Evolutionary conservation across 805 yeast genomes (phyloP), one percentile per base, ranked within the genome.

Genomic region (Zygosaccharomyces bisporus): DNA sequence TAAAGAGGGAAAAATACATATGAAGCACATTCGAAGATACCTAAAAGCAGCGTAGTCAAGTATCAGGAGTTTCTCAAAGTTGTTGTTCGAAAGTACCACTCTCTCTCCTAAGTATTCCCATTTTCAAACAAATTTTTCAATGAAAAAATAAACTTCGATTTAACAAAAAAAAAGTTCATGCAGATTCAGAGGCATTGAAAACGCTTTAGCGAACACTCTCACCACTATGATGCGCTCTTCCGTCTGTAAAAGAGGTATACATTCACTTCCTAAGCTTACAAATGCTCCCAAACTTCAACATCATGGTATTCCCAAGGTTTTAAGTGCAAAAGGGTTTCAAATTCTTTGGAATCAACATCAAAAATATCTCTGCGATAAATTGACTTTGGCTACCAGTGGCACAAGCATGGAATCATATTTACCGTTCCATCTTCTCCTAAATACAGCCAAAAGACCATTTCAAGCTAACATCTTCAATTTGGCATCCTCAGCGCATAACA

Each of bases 401-500:
- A 86, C 95, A 1, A 83, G 80, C 44, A 75, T 81, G 61, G 96
- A 88, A 64, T 75, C 84, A 6, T 79, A 85, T 61, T 69, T 75
- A 14, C 91, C 96, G 3, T 79, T 83, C 62, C 85, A 85, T 49
- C 78, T 87, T 43, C 62, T 81, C 46, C 66, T 80, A 47, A 75
- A 80, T 52, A 79, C 93, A 0, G 83, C 89, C 3, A 76, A 77
- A 56, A 77, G 79, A 50, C 72, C 85, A 23, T 77, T 80, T 23
- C 77, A 78, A 55, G 81, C 89, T 25, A 77, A 78, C 44, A 51
- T 63, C n/a, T 90, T 83, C 73, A 93, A 90, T 67, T 79, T 75
- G 58, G 97, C 98, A 2, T 86, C 96, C 4, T 95, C 86, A 62
- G 81, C 89, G 2, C 91, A 86, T 69, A 90, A 89, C 68, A 93